Percentiles rank a stretch among this genome's conserved stretches.
phyloP scores from a whole-genome alignment of 345 rosid species.

The Toxicodendron radicans region DNA sequence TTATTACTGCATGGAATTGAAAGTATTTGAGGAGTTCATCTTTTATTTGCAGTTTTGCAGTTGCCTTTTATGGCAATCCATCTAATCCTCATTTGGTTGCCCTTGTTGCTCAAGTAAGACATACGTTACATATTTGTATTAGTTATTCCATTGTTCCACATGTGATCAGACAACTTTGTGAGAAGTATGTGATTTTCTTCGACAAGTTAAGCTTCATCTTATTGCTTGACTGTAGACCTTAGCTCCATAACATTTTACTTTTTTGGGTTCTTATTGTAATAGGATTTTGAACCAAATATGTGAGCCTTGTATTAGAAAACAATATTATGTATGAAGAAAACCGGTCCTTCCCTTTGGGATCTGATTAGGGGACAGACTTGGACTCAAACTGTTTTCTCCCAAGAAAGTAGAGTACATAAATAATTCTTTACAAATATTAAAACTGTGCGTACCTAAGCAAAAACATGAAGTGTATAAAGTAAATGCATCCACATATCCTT shows the following conservation, averaged over 20 bases:
- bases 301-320: neutral
- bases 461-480: neutral
- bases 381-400: neutral
- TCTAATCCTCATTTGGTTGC: conserved; percentile 80
- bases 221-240: neutral
- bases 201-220: neutral
- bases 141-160: neutral
- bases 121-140: neutral
- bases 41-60: conserved; percentile 62
- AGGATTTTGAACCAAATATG: neutral
- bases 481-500: neutral
- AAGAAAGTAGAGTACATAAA: neutral
- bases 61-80: conserved; percentile 72
- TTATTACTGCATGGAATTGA: neutral
- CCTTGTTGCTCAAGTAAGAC: conserved; percentile 84
- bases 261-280: neutral
- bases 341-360: neutral
- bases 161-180: neutral
- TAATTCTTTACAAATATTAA: too few relatives aligned
- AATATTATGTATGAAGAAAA: neutral
- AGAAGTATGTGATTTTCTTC: neutral
- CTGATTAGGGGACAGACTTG: neutral
- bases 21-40: neutral
- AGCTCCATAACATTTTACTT: neutral
- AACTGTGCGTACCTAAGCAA: neutral